Evolutionary conservation across 352 stramenopile genomes (phyloP), one percentile per base, ranked within the genome.

Genomic region (Globisporangium okanoganense): DNA sequence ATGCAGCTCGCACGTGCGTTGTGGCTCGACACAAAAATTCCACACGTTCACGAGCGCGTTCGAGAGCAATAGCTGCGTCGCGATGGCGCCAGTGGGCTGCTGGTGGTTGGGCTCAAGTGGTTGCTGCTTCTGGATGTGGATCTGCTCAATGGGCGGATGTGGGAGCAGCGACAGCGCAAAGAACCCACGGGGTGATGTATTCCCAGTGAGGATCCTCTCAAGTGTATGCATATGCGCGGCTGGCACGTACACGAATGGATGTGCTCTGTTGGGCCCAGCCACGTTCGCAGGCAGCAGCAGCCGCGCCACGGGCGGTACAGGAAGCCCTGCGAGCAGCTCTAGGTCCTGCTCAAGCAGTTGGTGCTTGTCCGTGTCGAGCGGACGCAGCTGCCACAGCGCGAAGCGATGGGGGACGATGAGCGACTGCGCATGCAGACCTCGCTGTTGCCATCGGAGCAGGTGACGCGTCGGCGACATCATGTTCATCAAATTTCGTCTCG

Each of bases 41-140:
- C 72, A 80, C 22, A 80, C 36, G 13, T 74, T 76, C 12, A 80
- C 63, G 38, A 67, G 41, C 35, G 58, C 27, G 12, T 78, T 80
- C 24, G 64, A 70, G 22, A 80, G 49, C 56, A 80, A 54, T 45
- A 80, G 44, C 2, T 56, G 61, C 33, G 72, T 70, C 14, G 69
- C 72, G 49, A 80, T 40, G 20, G 52, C 35, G 3, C 61, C 70
- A 8, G 61, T 43, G 12, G 69, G 52, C 13, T 38, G 7, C 9
- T 54, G 49, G n/a, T 13, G 18, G 6, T 27, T 48, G 41, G 6
- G 10, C 27, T 8, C 9, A 1, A 35, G 59, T 10, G 14, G 6
- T 0, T 49, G 35, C 40, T 45, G 16, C 36, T 20, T 44, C 1
- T n/a, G 10, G 16, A 40, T 5, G 12, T 4, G 18, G 7, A 33